Evolutionary conservation across 306 rosid genomes (phyloP).

Genomic region (Calophaca sinica): DNA sequence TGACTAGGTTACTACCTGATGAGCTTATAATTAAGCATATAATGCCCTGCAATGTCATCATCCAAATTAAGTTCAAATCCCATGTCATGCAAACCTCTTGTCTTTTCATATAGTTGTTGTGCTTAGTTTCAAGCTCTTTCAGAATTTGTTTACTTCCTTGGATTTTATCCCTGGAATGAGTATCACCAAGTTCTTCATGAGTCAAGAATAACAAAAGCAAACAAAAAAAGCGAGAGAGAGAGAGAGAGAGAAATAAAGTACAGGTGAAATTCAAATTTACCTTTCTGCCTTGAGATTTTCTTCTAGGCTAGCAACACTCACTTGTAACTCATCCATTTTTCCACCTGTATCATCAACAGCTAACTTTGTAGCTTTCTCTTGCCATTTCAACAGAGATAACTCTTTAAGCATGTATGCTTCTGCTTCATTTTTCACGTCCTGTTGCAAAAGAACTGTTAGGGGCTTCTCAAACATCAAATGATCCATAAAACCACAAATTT

Average conservation of each 20-base stretch:
- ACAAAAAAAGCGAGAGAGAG: neutral
- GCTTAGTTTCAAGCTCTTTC: constrained; percentile 84
- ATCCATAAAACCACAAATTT: constrained; percentile 38
- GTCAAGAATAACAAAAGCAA: constrained; percentile 15
- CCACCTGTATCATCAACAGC: constrained; percentile 74
- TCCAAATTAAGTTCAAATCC: constrained; percentile 34
- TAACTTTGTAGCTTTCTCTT: constrained; percentile 84
- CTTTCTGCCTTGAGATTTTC: constrained; percentile 79
- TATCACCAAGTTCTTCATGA: constrained; percentile 39
- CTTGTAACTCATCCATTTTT: constrained; percentile 67
- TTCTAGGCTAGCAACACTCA: constrained; percentile 62
- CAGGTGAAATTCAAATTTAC: constrained; percentile 47
- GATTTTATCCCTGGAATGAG: constrained; percentile 74
- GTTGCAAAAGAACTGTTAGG: constrained; percentile 47
- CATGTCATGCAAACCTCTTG: constrained; percentile 76
- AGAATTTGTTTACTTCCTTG: constrained; percentile 65
- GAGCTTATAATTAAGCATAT: constrained; percentile 31
- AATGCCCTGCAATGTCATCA: constrained; percentile 21
- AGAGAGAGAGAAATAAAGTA: neutral
- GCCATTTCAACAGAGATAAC: constrained; percentile 88
- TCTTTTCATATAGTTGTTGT: constrained; percentile 62
- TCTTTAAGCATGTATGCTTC: constrained; percentile 93
- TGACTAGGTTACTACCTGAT: constrained; percentile 4
- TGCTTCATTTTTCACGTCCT: constrained; percentile 96
- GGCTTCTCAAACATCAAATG: constrained; percentile 30